Evolutionary conservation across 164 flowering plant genomes (phyloP), one percentile per base, ranked within the genome.

Genomic region (Malania oleifera): DNA sequence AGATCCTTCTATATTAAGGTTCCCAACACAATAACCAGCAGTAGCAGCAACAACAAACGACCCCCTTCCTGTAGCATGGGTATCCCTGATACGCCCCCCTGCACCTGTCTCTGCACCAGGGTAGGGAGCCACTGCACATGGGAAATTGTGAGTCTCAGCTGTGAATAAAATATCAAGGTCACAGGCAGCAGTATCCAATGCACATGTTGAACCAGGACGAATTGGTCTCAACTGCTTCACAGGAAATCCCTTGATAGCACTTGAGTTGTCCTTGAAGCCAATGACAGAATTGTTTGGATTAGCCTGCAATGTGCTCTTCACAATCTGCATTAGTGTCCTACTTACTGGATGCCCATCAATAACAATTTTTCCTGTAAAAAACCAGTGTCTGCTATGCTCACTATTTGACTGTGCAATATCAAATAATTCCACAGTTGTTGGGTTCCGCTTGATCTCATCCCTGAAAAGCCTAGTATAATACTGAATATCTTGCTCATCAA

Each of bases 21-120:
- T 89, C 31, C 96, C 98, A 52, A 87, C 95, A 77, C 90, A 84
- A 58, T 91, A 91, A 53, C 98, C 98, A 68, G 96, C 89, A n/a
- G 98, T 91, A 12, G 92, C 63, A 31, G 96, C 98, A 52, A 82
- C 84, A 19, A 89, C 93, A 76, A 78, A 84, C 27, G 96, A 91
- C 6, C 98, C 98, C 63, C 83, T 75, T 43, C 96, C 98, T 26
- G 98, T 91, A 12, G 98, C 98, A 79, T 91, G 98, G 1, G 96
- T 91, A 64, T 91, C 98, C 70, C 98, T 82, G 20, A 91, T 91
- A 40, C 95, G 86, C 52, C 98, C 98, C 9, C 98, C 98, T 7
- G 93, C 91, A 54, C 98, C 98, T 9, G 96, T 91, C 75, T 91
- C 96, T 25, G 96, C 96, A 31, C 98, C 98, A 59, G 96, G 98